phyloP scores from a whole-genome alignment of 2,329 filamentous ascomycete genomes.

The Alternaria infectoria region DNA sequence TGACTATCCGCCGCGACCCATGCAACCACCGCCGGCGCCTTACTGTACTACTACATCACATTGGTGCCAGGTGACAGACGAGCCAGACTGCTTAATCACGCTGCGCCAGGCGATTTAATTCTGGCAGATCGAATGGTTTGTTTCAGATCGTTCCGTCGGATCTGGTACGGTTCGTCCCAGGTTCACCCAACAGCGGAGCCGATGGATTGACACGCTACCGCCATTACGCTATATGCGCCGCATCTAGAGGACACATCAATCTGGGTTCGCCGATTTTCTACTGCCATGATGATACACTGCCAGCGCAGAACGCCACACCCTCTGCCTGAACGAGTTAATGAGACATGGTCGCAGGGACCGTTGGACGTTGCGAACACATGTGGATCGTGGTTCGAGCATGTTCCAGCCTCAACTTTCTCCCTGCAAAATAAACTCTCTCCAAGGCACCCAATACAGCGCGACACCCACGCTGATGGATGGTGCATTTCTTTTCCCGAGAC shows the following conservation, averaged over 20 bases:
- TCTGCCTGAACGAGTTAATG: not conserved
- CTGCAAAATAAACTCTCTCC: not conserved
- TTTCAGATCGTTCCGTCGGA: constrained; percentile 15
- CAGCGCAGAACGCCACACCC: not conserved
- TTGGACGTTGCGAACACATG: not conserved
- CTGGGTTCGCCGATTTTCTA: constrained; percentile 5
- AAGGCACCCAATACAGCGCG: not conserved
- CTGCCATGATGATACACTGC: not conserved
- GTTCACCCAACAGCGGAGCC: constrained; percentile 30
- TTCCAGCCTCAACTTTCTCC: not conserved
- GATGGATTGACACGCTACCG: constrained; percentile 16
- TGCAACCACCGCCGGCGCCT: not conserved
- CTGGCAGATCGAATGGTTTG: not conserved
- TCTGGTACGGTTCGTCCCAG: constrained; percentile 30
- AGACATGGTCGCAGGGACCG: not conserved
- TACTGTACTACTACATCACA: not conserved
- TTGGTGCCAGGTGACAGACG: not conserved
- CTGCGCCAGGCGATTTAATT: not conserved
- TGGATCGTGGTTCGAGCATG: not conserved
- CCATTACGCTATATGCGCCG: constrained; percentile 21
- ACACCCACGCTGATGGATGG: not conserved
- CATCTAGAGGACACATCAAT: constrained; percentile 23
- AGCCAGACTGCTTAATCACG: not conserved
- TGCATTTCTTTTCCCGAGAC: not conserved
- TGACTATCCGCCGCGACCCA: constrained; percentile 11